These are phyloP conservation scores for Xylaria acuta DNA, from an alignment of 495 filamentous ascomycete species.

Conservation along the genomic window DNA sequence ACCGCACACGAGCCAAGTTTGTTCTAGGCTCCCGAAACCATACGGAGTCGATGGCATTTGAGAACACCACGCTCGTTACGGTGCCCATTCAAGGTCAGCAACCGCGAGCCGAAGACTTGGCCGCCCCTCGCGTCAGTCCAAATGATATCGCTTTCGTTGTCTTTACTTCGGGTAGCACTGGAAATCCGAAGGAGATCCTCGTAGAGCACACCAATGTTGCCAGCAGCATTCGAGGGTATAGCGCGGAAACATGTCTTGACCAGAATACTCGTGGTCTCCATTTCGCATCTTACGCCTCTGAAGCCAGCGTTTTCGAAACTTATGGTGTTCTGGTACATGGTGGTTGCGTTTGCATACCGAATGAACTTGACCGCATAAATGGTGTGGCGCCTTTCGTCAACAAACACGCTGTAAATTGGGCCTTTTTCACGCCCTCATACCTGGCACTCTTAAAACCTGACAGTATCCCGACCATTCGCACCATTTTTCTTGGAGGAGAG, in stretches of 20 bases:
- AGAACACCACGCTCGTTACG: not conserved
- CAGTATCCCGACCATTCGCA: constrained; percentile 3
- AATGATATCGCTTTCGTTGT: constrained; percentile 56
- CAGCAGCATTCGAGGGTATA: constrained; percentile 41
- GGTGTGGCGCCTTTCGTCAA: constrained; percentile 8
- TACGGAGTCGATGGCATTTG: not conserved
- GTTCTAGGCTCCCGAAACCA: not conserved
- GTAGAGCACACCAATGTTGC: constrained; percentile 55
- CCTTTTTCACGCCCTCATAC: constrained; percentile 15
- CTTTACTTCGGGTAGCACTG: constrained; percentile 29
- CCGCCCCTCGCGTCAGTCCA: not conserved
- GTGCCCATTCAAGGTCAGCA: constrained; percentile 7
- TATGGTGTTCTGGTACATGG: constrained; percentile 55
- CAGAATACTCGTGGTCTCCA: constrained; percentile 54
- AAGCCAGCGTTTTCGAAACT: constrained; percentile 60
- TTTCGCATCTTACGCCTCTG: constrained; percentile 64
- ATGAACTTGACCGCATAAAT: constrained; percentile 18
- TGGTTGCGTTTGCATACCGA: constrained; percentile 36
- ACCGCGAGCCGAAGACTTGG: constrained; percentile 3
- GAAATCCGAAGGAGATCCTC: constrained; percentile 46
- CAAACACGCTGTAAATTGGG: constrained; percentile 5
- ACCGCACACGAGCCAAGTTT: not conserved
- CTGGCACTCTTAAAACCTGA: constrained; percentile 2
- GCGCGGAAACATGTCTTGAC: constrained; percentile 40
- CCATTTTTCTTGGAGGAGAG: constrained; percentile 17